Evolutionary conservation across 2,329 filamentous ascomycete genomes (phyloP).

Genomic region (Mariannaea sp.): DNA sequence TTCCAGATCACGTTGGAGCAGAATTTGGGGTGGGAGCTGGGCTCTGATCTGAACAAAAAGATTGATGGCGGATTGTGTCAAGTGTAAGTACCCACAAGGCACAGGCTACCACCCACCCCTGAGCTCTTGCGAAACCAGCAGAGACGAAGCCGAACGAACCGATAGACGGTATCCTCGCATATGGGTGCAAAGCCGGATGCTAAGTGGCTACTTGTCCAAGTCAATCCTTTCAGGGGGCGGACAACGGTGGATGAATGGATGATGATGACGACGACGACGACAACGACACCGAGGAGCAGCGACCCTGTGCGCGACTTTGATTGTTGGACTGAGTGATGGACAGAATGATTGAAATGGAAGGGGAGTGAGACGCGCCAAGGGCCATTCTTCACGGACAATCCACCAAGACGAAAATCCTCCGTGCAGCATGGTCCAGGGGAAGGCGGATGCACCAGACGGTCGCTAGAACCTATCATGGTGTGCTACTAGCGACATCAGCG

Average conservation of each 20-base stretch:
- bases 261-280: too few species aligned
- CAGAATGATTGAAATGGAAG: too few species aligned
- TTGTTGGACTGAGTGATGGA: too few species aligned
- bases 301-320: constrained; percentile 1
- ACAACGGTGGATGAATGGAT: too few species aligned
- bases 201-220: constrained; percentile 26
- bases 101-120: neutral
- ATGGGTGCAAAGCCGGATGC: constrained; percentile 17
- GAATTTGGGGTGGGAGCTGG: constrained; percentile 5
- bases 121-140: constrained; percentile 14
- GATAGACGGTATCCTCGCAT: constrained; percentile 22
- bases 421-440: too few species aligned
- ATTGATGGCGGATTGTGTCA: constrained; percentile 15
- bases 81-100: constrained; percentile 19
- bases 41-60: constrained; percentile 1
- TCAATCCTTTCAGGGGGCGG: constrained; percentile 10
- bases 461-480: too few species aligned
- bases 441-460: too few species aligned
- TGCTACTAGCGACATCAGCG: too few species aligned
- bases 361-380: too few species aligned
- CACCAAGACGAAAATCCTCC: too few species aligned
- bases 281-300: too few species aligned
- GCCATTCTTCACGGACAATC: too few species aligned
- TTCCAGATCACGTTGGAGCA: constrained; percentile 13
- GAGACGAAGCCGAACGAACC: constrained; percentile 26